Base-by-base conservation (phyloP, 208 protist genomes). In the Trypanosoma melophagium region DNA sequence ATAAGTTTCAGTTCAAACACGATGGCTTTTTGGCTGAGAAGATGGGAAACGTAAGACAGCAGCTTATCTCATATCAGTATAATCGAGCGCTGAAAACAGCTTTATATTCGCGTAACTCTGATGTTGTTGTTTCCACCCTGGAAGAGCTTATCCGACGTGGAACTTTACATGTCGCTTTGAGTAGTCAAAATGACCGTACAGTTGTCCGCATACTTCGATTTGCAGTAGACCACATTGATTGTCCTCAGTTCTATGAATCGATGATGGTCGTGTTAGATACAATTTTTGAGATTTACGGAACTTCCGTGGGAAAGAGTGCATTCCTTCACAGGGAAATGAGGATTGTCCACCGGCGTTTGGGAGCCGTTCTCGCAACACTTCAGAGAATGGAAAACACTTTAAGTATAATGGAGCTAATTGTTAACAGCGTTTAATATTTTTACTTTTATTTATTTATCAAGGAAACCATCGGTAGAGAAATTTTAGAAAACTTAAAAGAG, bases 351-450 rank as follows among this genome's bases (percentile, higher is more conserved):
- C 83, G 86, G 57, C 78, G 76, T 31, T 77, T 96, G 24, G 83
- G 81, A 14, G 60, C 78, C 16, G 76, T 79, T 19, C 72, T 93
- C 5, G 85, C 77, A 7, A 76, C 74, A 2, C 74, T 94, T 53
- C 71, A 86, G 45, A 54, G 76, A 3, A 89, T 93, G 84, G 79
- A 92, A 71, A 73, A 64, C 41, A 83, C 79, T 0, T 69, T 88
- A 51, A 80, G 85, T 38, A 79, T 92, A 47, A 92, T 96, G 90
- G 85, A 96, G 72, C 66, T 92, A 49, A 90, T 95, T 44, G 83
- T 92, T 24, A 81, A 92, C 49, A 71, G 66, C 13, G 80, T 72
- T 51, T 86, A 72, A 69, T 40, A 57, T 12, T 38, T 57, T 52
- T 64, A 66, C 9, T 75, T 81, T 57, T 45, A 8, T 56, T 62